Conservation (phyloP, 176 grass and related monocot genomes). For the Saccharum spontaneum region DNA sequence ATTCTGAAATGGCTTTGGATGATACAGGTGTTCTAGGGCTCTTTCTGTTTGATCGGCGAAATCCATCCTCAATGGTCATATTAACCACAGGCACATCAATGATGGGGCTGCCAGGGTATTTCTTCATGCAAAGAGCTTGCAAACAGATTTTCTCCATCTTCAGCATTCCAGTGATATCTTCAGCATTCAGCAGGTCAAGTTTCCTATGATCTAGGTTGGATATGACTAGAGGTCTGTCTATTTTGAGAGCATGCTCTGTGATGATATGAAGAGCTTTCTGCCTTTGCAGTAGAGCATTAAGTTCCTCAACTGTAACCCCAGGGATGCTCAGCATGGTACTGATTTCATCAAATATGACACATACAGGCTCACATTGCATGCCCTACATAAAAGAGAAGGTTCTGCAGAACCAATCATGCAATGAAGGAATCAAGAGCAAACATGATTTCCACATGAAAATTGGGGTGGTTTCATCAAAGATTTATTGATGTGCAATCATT, state of each 20-base stretch:
- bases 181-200: constrained; percentile 8
- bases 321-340: neutral
- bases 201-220: constrained; percentile 28
- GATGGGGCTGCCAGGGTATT: constrained; percentile 8
- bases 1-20: constrained; percentile 15
- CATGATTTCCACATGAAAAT: neutral
- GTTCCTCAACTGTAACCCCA: constrained; percentile 18
- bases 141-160: constrained; percentile 32
- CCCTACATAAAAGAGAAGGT: constrained; percentile 1
- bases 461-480: neutral
- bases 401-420: neutral
- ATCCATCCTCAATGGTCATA: neutral
- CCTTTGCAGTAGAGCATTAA: neutral
- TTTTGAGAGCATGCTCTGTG: constrained; percentile 33
- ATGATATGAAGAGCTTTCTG: constrained; percentile 30
- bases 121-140: constrained; percentile 38
- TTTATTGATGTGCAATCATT: neutral
- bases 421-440: neutral
- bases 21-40: constrained; percentile 3
- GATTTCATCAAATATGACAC: constrained; percentile 25
- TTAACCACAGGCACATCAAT: constrained; percentile 17
- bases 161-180: constrained; percentile 15
- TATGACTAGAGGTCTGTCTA: constrained; percentile 31
- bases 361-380: neutral
- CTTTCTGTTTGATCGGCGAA: neutral